Evolutionary conservation across 768 basidiomycete species (phyloP), one percentile per base, ranked within the genome.

Genomic region (Strobilomyces dryophilus): DNA sequence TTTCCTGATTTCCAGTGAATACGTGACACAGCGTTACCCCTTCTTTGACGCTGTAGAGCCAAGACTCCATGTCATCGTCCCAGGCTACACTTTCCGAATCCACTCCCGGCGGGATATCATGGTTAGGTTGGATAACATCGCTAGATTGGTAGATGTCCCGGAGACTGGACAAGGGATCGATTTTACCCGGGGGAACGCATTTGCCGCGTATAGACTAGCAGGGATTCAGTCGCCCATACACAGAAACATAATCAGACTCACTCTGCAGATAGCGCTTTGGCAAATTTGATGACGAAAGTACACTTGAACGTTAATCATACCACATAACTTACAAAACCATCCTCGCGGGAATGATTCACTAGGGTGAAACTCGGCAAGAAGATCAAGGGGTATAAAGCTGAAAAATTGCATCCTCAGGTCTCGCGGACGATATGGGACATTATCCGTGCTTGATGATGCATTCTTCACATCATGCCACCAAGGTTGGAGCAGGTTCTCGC

Each of bases 311-410:
- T 80, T 82, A 24, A 82, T 61, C 60, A 75, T 70, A 24, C 80
- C 80, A 52, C 81, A 82, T 0, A 55, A 46, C 2, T 24, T 52
- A 54, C 81, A 82, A 53, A 71, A 74, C 80, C 79, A 83, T 8
- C 80, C 81, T 26, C 63, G 65, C 11, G 62, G 76, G 47, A 80
- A 72, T 2, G 60, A 64, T 35, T 69, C 71, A 32, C 55, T 65
- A 4, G 70, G 66, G 18, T 60, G 48, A 34, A 70, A 70, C 5
- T 54, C 56, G 8, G 65, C 68, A 12, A 70, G 59, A 36, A 71
- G 52, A 51, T 70, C 66, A 12, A 69, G 52, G 8, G 69, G 69
- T 21, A 70, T 51, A 51, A 61, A 64, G 39, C 66, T 69, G 45
- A 52, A 61, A 49, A 61, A 59, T 17, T 66, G 70, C 54, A 47